Evolutionary conservation across 1,284 basidiomycete genomes (phyloP), one percentile per base, ranked within the genome.

Genomic region (Pseudozyma flocculosa): DNA sequence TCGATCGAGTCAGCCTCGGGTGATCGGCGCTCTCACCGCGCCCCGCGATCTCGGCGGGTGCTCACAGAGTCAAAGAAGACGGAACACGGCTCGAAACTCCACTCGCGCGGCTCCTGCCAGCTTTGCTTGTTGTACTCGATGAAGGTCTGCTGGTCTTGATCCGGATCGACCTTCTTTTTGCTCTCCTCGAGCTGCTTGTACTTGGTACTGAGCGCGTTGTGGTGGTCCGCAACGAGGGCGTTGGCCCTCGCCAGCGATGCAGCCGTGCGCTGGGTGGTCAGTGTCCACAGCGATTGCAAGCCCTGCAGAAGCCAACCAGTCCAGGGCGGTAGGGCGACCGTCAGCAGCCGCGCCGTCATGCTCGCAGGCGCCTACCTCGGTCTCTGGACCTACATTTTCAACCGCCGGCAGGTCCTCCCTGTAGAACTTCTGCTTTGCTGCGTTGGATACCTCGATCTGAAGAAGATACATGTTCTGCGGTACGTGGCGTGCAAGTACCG

Each of bases 381-480:
- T n/a, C n/a, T n/a, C n/a, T n/a, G n/a, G n/a, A 32, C 50, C 21
- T 37, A 45, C 50, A 37, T 61, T 51, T 36, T 68, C 52, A 0
- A 64, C 40, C 3, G 63, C 50, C 2, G 62, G 66, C 2, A 66
- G 48, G 32, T 68, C 56, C 4, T 48, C 42, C 30, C 51, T 50
- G 37, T 69, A 69, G 53, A 71, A 71, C 5, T 58, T 50, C 37
- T 55, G 50, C 36, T 71, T 69, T 14, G 59, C 56, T 3, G 34
- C 38, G 44, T 71, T 71, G 17, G 62, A 56, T 15, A 61, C 50
- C 10, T 51, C 45, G 15, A 71, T 64, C 18, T 61, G 49, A n/a
- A 69, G 53, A 22, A 71, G 53, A 45, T 71, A 71, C 36, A 37
- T 50, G 44, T 71, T 71, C 50, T n/a, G n/a, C n/a, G n/a, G n/a